A percentile compares a stretch with the other conserved stretches of the same genome.
Evolutionary conservation across 2,329 filamentous ascomycete species (phyloP).

Genomic region (Chrysoporthe cubensis): DNA sequence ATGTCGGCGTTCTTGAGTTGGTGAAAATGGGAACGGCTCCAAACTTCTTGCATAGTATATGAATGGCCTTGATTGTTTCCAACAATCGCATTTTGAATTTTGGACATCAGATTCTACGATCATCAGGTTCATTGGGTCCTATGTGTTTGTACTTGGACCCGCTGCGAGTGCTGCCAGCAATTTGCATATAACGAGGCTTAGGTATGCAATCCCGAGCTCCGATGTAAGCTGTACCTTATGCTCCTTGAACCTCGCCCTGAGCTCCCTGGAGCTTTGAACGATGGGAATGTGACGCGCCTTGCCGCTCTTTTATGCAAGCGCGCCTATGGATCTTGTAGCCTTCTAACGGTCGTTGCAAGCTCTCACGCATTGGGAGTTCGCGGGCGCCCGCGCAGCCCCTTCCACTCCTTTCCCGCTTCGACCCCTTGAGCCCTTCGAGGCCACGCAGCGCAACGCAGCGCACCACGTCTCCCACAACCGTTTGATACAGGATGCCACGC

Average conservation of each 20-base stretch:
- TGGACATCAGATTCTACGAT: neutral
- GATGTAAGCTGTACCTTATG: slow-evolving; percentile 7
- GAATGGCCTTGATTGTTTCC: neutral
- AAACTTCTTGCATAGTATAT: neutral
- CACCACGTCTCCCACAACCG: neutral
- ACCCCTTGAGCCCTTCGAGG: neutral
- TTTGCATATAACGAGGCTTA: slow-evolving; percentile 24
- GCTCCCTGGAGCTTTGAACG: neutral
- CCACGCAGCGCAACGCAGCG: neutral
- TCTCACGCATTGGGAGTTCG: slow-evolving; percentile 12
- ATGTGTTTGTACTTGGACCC: neutral
- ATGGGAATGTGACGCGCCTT: neutral
- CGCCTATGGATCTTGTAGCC: slow-evolving; percentile 17
- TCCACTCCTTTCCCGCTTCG: slow-evolving; percentile 3
- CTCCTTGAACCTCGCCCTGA: neutral
- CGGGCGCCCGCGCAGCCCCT: slow-evolving; percentile 21
- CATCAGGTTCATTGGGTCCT: neutral
- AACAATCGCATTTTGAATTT: too few relatives aligned
- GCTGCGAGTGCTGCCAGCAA: neutral
- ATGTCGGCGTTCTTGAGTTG: slow-evolving; percentile 5
- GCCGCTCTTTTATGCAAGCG: neutral
- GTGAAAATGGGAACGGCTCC: neutral
- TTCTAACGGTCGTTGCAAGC: neutral
- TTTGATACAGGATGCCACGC: slow-evolving; percentile 51
- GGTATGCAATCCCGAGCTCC: slow-evolving; percentile 25